A percentile compares a stretch with the other conserved stretches of the same genome.
These are phyloP conservation scores for Phylloporus rhodoxanthus DNA, from an alignment of 768 basidiomycete species.

Conservation along the genomic window DNA sequence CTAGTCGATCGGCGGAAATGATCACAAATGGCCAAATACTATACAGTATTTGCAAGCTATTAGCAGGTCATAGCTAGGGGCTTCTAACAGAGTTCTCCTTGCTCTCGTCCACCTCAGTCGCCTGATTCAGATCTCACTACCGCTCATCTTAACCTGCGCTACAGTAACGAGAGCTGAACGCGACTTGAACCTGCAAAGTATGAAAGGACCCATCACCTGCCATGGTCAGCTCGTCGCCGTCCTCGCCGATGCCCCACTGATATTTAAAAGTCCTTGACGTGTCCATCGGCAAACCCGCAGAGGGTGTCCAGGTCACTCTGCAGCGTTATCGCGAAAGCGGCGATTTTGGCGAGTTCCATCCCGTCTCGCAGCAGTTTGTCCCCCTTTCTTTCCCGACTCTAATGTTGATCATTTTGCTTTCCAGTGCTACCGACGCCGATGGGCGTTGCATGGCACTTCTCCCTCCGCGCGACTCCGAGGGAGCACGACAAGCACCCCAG, in stretches of 20 bases:
- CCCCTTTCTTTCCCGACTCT: background rate
- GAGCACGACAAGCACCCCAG: constrained; percentile 33
- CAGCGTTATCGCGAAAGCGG: constrained; percentile 42
- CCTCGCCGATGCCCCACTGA: background rate
- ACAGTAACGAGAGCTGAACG: too few relatives aligned
- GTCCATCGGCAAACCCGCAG: constrained; percentile 75
- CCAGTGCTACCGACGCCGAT: constrained; percentile 70
- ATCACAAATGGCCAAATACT: too few relatives aligned
- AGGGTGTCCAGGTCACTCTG: constrained; percentile 59
- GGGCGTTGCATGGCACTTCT: constrained; percentile 80
- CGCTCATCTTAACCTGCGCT: too few relatives aligned
- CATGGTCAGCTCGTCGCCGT: constrained; percentile 51
- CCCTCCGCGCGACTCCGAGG: constrained; percentile 45
- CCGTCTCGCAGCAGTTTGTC: constrained; percentile 57
- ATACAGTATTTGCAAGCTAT: too few relatives aligned
- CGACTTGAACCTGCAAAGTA: too few relatives aligned
- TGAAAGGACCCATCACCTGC: constrained; percentile 84
- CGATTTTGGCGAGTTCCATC: constrained; percentile 42
- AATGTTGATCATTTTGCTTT: background rate
- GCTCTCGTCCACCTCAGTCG: too few relatives aligned
- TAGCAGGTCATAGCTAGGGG: too few relatives aligned
- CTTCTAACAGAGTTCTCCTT: too few relatives aligned
- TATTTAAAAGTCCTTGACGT: constrained; percentile 70
- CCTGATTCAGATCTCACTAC: too few relatives aligned
- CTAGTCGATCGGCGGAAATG: constrained; percentile 2